Evolutionary conservation across 805 yeast species (phyloP).

Genomic region (Suhomyces faveliae): DNA sequence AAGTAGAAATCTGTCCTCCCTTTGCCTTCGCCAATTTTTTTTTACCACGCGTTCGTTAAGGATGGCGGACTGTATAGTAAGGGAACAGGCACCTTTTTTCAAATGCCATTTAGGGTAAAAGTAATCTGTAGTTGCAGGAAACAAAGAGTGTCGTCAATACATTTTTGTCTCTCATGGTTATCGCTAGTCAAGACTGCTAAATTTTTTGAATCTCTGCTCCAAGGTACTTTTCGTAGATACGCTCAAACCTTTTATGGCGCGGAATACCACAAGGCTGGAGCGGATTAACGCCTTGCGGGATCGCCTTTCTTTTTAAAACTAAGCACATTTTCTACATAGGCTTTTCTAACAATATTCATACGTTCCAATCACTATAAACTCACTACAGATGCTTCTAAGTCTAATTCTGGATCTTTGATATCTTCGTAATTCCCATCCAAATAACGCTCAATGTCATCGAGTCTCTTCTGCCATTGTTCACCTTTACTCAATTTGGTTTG

Average conservation of each 20-base stretch:
- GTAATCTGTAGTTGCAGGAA: neutral
- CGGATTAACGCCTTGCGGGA: neutral
- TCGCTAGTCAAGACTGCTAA: neutral
- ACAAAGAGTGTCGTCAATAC: neutral
- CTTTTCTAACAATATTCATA: neutral
- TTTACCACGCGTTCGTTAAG: slow-evolving; percentile 1
- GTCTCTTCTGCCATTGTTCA: slow-evolving; percentile 57
- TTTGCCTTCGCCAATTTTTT: slow-evolving; percentile 1
- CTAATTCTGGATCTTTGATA: slow-evolving; percentile 7
- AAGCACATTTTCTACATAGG: neutral
- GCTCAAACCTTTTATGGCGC: neutral
- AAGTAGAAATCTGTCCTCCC: neutral
- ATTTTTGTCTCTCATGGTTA: neutral
- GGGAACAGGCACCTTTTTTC: neutral
- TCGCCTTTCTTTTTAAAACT: neutral
- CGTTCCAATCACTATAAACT: neutral
- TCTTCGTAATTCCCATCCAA: slow-evolving; percentile 43
- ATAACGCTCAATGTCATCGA: slow-evolving; percentile 53
- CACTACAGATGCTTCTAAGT: neutral
- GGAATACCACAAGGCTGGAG: neutral
- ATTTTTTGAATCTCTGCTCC: neutral
- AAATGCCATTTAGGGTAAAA: neutral
- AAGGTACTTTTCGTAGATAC: neutral
- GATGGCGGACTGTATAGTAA: slow-evolving; percentile 1
- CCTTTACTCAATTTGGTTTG: slow-evolving; percentile 59